A percentile compares a stretch with the other conserved stretches of the same genome.
phyloP scores from a whole-genome alignment of 805 yeast species.

The Ogataea saltuana region DNA sequence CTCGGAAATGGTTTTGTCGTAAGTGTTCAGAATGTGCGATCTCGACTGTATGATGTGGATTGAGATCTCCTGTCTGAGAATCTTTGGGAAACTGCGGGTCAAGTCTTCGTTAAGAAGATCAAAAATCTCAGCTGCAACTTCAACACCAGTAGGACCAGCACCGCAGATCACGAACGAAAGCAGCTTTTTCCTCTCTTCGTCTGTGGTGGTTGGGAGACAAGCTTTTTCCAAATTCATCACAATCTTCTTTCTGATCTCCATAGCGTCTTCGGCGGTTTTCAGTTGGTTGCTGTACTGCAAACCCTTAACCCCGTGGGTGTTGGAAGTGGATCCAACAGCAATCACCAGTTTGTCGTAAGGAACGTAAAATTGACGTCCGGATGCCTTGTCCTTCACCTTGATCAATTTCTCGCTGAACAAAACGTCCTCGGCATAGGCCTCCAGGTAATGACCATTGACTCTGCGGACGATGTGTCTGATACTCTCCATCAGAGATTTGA shows the following conservation, averaged over 20 bases:
- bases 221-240: constrained; percentile 60
- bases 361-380: constrained; percentile 55
- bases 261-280: constrained; percentile 68
- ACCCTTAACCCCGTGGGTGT: constrained; percentile 74
- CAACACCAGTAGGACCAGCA: constrained; percentile 78
- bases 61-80: constrained; percentile 61
- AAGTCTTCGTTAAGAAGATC: constrained; percentile 68
- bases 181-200: constrained; percentile 60
- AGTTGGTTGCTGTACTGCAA: constrained; percentile 58
- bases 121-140: constrained; percentile 69
- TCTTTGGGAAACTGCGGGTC: constrained; percentile 54
- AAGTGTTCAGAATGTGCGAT: constrained; percentile 65
- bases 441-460: constrained; percentile 60
- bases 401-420: constrained; percentile 56
- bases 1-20: constrained; percentile 62
- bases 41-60: constrained; percentile 72
- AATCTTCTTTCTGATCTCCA: constrained; percentile 53
- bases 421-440: constrained; percentile 60
- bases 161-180: constrained; percentile 69
- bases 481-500: constrained; percentile 63
- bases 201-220: constrained; percentile 62
- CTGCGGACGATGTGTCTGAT: constrained; percentile 55
- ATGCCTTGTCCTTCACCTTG: constrained; percentile 51
- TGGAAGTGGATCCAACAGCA: constrained; percentile 68
- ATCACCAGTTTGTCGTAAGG: constrained; percentile 72